A percentile compares a stretch with the other conserved stretches of the same genome.
Evolutionary conservation across 345 rosid species (phyloP).

Genomic region (Noccaea bulbosa): DNA sequence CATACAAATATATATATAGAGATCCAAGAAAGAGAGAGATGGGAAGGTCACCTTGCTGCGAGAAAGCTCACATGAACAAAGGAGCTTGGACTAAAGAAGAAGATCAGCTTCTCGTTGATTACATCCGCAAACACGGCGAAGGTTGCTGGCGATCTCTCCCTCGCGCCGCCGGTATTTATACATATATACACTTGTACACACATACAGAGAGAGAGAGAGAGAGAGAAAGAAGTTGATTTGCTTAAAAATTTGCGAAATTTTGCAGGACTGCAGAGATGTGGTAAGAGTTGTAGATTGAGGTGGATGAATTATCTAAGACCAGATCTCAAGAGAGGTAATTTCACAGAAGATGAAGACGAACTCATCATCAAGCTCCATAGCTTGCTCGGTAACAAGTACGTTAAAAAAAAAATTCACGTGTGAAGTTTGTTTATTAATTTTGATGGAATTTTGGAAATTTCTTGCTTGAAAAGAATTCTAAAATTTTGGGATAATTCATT

Average conservation of each 20-base stretch:
- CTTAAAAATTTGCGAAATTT: background rate
- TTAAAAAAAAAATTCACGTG: background rate
- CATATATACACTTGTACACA: background rate
- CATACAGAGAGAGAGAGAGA: background rate
- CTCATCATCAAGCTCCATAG: slow-evolving; percentile 80
- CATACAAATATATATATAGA: background rate
- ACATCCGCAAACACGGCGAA: slow-evolving; percentile 81
- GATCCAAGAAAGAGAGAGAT: slow-evolving; percentile 37
- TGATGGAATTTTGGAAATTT: background rate
- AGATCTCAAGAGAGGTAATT: slow-evolving; percentile 89
- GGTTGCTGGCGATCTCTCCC: slow-evolving; percentile 98
- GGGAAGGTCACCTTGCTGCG: slow-evolving; percentile 95
- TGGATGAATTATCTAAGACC: slow-evolving; percentile 77
- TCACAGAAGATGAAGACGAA: slow-evolving; percentile 77
- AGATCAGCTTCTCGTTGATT: slow-evolving; percentile 77
- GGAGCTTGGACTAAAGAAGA: slow-evolving; percentile 98
- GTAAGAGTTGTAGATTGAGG: slow-evolving; percentile 81
- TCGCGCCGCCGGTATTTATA: slow-evolving; percentile 67
- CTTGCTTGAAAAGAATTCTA: background rate
- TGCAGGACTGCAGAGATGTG: slow-evolving; percentile 79
- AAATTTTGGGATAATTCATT: background rate
- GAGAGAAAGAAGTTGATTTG: background rate
- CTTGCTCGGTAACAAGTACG: slow-evolving; percentile 81
- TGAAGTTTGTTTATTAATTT: too few relatives aligned
- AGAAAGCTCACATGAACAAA: slow-evolving; percentile 88